These are phyloP conservation scores for Alternaria arborescens DNA, from an alignment of 2,329 filamentous ascomycete species.

Conservation along the genomic window DNA sequence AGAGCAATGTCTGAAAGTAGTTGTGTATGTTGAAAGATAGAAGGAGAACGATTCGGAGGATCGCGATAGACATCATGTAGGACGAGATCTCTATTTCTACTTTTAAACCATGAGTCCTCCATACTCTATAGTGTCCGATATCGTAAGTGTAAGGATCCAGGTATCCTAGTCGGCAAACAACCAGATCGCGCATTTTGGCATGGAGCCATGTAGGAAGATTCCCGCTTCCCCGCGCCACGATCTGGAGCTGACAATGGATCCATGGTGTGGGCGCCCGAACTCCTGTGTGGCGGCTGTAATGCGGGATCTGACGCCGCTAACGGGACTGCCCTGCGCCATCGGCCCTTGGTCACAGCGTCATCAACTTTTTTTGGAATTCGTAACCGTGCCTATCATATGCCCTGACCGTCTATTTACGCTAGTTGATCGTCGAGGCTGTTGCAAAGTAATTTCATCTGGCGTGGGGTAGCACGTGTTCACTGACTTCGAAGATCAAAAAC, in stretches of 20 bases:
- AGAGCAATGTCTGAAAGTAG: neutral
- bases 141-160: neutral
- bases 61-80: slow-evolving; percentile 2
- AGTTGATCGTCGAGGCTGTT: neutral
- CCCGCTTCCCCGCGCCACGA: slow-evolving; percentile 12
- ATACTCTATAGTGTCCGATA: neutral
- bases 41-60: neutral
- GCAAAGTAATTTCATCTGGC: neutral
- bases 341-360: neutral
- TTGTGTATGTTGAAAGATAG: neutral
- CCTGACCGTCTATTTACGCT: neutral
- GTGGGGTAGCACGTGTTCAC: neutral
- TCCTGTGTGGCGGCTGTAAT: slow-evolving; percentile 1
- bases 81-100: slow-evolving; percentile 11
- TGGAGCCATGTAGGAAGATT: neutral
- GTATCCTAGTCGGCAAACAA: neutral
- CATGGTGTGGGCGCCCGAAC: neutral
- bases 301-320: neutral
- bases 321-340: neutral
- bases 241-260: neutral
- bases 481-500: slow-evolving; percentile 4
- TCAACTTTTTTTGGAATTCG: neutral
- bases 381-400: neutral
- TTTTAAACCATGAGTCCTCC: neutral
- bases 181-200: neutral